Evolutionary conservation across 176 grass and related monocot species (phyloP).

Genomic region (Neostapfia colusana): DNA sequence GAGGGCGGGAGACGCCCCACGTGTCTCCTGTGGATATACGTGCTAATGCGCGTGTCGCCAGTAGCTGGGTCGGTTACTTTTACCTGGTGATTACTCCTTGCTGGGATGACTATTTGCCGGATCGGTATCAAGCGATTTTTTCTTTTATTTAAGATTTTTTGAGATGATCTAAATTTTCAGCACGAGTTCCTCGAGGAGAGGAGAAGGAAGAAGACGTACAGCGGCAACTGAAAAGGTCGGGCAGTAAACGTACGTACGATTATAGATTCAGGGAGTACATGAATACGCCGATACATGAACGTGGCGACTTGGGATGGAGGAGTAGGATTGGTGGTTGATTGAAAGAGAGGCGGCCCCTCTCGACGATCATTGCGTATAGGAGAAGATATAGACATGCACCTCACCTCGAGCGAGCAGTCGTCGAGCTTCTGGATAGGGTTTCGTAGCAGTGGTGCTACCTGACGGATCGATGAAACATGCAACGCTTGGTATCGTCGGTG

Average conservation of each 20-base stretch:
- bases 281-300: background rate
- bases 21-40: conserved; percentile 29
- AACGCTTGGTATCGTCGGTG: background rate
- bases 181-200: background rate
- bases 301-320: background rate
- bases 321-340: background rate
- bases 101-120: background rate
- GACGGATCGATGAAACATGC: background rate
- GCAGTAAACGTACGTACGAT: background rate
- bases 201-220: background rate
- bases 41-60: conserved; percentile 13
- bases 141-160: too few relatives aligned
- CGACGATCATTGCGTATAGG: too few relatives aligned
- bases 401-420: too few relatives aligned
- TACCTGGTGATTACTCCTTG: background rate
- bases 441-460: too few relatives aligned
- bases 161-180: too few relatives aligned
- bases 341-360: too few relatives aligned
- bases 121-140: background rate
- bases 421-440: too few relatives aligned
- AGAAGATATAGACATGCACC: background rate
- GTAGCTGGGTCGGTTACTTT: conserved; percentile 18
- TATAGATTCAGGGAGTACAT: background rate
- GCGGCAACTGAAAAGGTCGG: background rate
- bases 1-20: conserved; percentile 32